phyloP scores from a whole-genome alignment of 495 filamentous ascomycete genomes.

The Penicillium turbatum region DNA sequence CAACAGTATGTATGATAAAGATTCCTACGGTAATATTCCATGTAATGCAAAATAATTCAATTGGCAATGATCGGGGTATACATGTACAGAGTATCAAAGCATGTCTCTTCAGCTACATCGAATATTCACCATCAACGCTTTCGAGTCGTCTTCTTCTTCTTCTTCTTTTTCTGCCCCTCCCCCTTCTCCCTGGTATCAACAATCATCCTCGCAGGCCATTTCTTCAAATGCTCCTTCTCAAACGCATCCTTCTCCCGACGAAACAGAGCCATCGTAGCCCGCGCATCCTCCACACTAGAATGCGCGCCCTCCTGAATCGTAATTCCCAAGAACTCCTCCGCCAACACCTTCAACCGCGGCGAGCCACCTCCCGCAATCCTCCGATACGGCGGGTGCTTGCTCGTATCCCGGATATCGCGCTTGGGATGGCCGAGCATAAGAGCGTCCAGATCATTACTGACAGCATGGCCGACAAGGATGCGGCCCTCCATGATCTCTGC shows the following conservation, averaged over 20 bases:
- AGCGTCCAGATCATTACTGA: slow-evolving; percentile 78
- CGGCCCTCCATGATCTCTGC: slow-evolving; percentile 65
- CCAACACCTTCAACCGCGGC: slow-evolving; percentile 70
- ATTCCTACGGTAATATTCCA: too few species aligned
- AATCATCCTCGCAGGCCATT: slow-evolving; percentile 49
- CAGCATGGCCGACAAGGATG: slow-evolving; percentile 84
- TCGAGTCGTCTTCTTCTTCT: slow-evolving; percentile 48
- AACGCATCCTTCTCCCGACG: slow-evolving; percentile 74
- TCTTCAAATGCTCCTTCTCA: slow-evolving; percentile 69
- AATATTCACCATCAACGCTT: slow-evolving; percentile 36
- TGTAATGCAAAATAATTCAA: slow-evolving; percentile 12
- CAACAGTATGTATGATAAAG: too few species aligned
- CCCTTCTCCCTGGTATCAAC: slow-evolving; percentile 36
- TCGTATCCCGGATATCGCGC: slow-evolving; percentile 78
- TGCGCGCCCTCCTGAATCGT: slow-evolving; percentile 78
- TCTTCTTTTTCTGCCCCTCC: slow-evolving; percentile 47
- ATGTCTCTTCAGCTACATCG: slow-evolving; percentile 2
- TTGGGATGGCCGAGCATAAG: slow-evolving; percentile 72
- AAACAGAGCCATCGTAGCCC: slow-evolving; percentile 84
- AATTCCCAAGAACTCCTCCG: slow-evolving; percentile 70
- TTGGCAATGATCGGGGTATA: slow-evolving; percentile 14
- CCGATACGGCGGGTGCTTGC: slow-evolving; percentile 66
- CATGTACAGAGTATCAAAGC: slow-evolving; percentile 8
- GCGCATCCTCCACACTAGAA: slow-evolving; percentile 80
- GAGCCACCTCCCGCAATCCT: slow-evolving; percentile 72